A percentile compares a stretch with the other conserved stretches of the same genome.
phyloP scores from a whole-genome alignment of 345 rosid species.

The Erodium maritimum region DNA sequence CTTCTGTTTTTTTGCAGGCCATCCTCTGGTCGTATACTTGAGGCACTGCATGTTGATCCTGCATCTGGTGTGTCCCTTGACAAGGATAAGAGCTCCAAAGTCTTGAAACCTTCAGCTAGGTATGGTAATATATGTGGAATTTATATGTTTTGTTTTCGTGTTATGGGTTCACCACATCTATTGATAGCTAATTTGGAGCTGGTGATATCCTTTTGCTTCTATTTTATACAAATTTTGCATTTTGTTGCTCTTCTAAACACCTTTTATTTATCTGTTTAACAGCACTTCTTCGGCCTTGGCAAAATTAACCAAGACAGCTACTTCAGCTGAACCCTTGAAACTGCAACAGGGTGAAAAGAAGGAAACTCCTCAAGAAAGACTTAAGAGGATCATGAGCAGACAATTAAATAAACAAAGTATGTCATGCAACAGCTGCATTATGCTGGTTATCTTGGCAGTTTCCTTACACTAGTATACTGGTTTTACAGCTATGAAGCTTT shows the following conservation, averaged over 20 bases:
- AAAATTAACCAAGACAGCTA: too few species aligned
- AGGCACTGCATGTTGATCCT: conserved; percentile 19
- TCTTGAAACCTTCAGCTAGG: too few species aligned
- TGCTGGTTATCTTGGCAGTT: neutral
- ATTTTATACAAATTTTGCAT: neutral
- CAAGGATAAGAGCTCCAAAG: too few species aligned
- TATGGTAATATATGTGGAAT: conserved; percentile 21
- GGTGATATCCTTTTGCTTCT: too few species aligned
- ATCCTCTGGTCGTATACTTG: conserved; percentile 70
- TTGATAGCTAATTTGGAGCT: too few species aligned
- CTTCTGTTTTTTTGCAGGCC: conserved; percentile 68
- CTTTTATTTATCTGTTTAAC: conserved; percentile 11
- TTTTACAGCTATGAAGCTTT: neutral
- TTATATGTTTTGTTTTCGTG: too few species aligned
- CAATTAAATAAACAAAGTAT: conserved; percentile 92
- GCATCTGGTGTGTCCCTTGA: conserved; percentile 34
- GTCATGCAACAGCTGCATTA: conserved; percentile 9
- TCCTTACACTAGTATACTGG: neutral
- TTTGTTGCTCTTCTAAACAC: neutral
- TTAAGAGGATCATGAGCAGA: conserved; percentile 89
- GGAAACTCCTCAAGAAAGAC: conserved; percentile 97
- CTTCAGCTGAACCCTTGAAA: conserved; percentile 17
- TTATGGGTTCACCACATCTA: neutral
- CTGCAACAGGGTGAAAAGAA: conserved; percentile 53
- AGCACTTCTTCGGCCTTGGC: conserved; percentile 67